Evolutionary conservation across 352 stramenopile genomes (phyloP).

Genomic region (Pythium aquatile): DNA sequence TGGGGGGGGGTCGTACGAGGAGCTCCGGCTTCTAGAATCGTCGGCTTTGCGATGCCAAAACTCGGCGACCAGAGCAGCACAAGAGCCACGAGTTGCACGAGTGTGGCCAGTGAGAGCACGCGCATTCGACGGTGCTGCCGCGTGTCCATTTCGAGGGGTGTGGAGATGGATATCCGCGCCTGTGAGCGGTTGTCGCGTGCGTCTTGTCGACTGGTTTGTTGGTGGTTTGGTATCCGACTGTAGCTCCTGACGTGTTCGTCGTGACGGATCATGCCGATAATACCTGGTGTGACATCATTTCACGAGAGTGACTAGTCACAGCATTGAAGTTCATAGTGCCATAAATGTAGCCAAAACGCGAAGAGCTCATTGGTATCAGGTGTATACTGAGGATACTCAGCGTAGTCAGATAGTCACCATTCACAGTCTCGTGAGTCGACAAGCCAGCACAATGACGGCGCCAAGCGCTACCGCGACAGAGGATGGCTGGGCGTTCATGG

Average conservation of each 20-base stretch:
- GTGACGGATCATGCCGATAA: not conserved
- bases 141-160: not conserved
- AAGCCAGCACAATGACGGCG: not conserved
- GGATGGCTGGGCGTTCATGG: constrained; percentile 9
- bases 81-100: constrained; percentile 15
- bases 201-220: not conserved
- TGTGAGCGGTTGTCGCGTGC: not conserved
- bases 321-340: not conserved
- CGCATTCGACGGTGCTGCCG: not conserved
- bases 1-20: not conserved
- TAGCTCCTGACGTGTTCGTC: constrained; percentile 1
- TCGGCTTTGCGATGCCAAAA: not conserved
- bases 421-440: not conserved
- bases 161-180: not conserved
- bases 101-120: not conserved
- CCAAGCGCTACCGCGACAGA: not conserved
- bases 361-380: not conserved
- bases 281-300: not conserved
- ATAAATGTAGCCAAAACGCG: constrained; percentile 1
- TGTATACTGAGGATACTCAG: not conserved
- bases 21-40: not conserved
- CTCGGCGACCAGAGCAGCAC: constrained; percentile 15
- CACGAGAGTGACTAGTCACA: constrained; percentile 19
- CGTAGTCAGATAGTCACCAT: not conserved
- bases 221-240: not conserved